Percentiles rank a stretch among this genome's conserved stretches.
Conservation (phyloP, 106 monocot species). For the Chionographis japonica region DNA sequence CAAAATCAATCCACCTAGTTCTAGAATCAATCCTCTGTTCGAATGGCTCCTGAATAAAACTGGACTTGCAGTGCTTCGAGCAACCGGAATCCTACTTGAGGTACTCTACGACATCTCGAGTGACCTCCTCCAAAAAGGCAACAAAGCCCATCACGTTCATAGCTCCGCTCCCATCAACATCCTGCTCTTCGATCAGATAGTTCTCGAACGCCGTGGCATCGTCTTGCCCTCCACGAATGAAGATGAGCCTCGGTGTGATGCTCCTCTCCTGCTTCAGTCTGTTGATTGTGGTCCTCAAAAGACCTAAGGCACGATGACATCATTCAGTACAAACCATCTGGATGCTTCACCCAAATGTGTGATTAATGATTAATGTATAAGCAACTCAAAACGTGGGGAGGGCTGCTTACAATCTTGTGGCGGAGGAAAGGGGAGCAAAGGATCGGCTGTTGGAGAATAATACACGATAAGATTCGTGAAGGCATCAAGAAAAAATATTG, state of each 20-base stretch:
- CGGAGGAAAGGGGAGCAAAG: conserved; percentile 80
- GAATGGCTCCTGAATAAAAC: no score
- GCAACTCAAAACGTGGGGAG: background rate
- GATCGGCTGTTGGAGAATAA: conserved; percentile 76
- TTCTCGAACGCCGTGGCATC: conserved; percentile 74
- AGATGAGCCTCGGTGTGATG: conserved; percentile 80
- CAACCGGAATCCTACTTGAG: conserved; percentile 32
- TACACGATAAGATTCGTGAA: conserved; percentile 91
- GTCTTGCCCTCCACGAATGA: conserved; percentile 81
- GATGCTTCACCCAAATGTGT: background rate
- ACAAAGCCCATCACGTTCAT: conserved; percentile 55
- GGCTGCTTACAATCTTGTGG: conserved; percentile 87
- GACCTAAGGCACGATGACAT: conserved; percentile 29
- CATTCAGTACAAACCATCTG: background rate
- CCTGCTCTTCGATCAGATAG: conserved; percentile 92
- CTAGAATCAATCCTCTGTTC: no score
- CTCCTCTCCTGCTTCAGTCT: conserved; percentile 80
- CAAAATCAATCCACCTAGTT: no score
- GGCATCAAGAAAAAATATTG: conserved; percentile 87
- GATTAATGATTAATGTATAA: background rate
- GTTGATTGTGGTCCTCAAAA: conserved; percentile 70
- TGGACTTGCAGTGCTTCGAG: no score
- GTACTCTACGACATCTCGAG: conserved; percentile 54
- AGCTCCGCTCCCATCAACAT: conserved; percentile 59
- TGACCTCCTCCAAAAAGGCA: conserved; percentile 77